Base-by-base conservation (phyloP, 495 filamentous ascomycete species). In the Xylaria longipes region DNA sequence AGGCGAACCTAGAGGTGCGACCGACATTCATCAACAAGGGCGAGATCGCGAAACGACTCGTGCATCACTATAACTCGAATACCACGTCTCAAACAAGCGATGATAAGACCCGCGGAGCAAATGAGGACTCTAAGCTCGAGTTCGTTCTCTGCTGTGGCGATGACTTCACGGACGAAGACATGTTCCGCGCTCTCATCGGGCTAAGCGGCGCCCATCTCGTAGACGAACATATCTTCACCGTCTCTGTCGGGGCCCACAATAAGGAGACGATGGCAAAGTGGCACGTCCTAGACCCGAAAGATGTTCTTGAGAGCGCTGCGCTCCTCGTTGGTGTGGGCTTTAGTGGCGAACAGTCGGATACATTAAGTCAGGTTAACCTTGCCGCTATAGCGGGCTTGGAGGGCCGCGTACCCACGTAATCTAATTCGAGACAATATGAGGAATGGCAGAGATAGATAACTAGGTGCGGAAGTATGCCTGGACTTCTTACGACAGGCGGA, bases 1-100 rank as follows among this genome's bases (percentile, higher is more conserved):
- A 98, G 80, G 94, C 94, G 64, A 97, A 98, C 75, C 85, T 98
- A 9, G 96, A 98, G 79, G 94, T 97, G n/a, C 90, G 96, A 17
- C 94, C 95, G n/a, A 94, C 87, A 1, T 94, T 95, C 76, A 92
- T 99, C 80, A 98, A 97, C 84, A 99, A 98, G 80, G 96, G 96
- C 1, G 94, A 94, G 82, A 97, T 97, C 68, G 92, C 89, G 15
- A 94, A 92, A 77, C 87, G 88, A 17, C 85, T 99, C 43, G 88
- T 97, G 61, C 81, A 86, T 27, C 87, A 89, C 5, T 93, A 94
- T 77, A 84, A 80, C 61, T 80, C 83, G 61, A 79, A 82, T 71
- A 71, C 80, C 22, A 75, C 77, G 60, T 60, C 77, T 7, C 57
- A 75, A 41, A 65, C 69, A 27, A 43, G 63, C 31, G 35, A 70